Base-by-base conservation (phyloP, 1,139 yeast species). In the Yamadazyma dendronema region DNA sequence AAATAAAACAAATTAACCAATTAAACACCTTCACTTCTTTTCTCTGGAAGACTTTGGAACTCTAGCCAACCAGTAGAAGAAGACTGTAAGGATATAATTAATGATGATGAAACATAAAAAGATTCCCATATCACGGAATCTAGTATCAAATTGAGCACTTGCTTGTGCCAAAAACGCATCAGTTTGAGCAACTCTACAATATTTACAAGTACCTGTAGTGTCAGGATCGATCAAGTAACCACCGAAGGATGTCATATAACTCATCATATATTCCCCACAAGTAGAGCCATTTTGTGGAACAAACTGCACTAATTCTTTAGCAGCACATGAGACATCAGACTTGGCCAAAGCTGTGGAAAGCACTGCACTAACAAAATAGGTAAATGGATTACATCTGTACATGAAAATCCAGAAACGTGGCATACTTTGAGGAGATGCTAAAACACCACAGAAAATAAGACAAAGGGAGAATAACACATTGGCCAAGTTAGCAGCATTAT, bases 21-120 rank as follows among this genome's bases (percentile, higher is more conserved):
- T n/a, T n/a, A n/a, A n/a, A n/a, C n/a, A n/a, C n/a, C 9, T 7
- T 25, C 22, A 26, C 21, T 36, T 28, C 19, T 31, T 31, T 23
- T 28, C 30, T 32, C 39, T 41, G 15, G 36, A 17, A 27, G 50
- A 48, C 44, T 59, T 63, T 40, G 92, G 92, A 41, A 84, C 92
- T 63, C 94, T 77, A 8, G 76, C 74, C 33, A 81, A 57, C 79
- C 83, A 84, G 62, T 84, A 84, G 37, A 83, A 60, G 53, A 71
- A 57, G 17, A 79, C 53, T 38, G 45, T 37, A n/a, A 42, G 27
- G n/a, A 26, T 12, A 40, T 44, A 46, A 34, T 46, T 34, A 27
- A 46, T 38, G 3, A 36, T 33, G 22, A 77, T 74, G 53, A 52
- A 57, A 3, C 53, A 50, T 35, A 54, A 56, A 45, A 74, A 72